Conservation (phyloP, 108 stramenopile genomes). For the Skeletonema potamos region DNA sequence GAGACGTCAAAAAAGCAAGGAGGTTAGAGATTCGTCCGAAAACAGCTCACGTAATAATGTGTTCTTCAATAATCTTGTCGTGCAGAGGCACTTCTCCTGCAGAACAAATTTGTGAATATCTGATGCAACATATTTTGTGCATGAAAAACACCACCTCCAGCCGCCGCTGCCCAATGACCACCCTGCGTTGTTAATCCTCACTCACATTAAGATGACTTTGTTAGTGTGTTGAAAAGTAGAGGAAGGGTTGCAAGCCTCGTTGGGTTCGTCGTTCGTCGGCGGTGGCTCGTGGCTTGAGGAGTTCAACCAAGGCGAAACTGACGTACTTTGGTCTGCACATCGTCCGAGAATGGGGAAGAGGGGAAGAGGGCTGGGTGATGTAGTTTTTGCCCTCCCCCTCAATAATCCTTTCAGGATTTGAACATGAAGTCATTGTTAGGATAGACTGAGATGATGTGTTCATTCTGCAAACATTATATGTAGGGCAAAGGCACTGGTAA, state of each 20-base stretch:
- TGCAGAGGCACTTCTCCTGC: neutral
- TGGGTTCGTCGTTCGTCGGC: neutral
- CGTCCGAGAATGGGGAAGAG: neutral
- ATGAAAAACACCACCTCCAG: neutral
- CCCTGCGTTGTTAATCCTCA: neutral
- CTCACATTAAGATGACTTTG: constrained; percentile 1
- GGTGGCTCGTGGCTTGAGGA: neutral
- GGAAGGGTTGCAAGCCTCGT: neutral
- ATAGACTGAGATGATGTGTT: too few relatives aligned
- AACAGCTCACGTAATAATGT: neutral
- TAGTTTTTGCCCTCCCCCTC: too few relatives aligned
- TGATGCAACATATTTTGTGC: neutral
- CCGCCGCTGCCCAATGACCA: neutral
- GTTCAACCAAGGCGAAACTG: neutral
- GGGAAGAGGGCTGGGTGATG: too few relatives aligned
- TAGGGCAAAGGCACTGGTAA: neutral
- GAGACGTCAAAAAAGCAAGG: neutral
- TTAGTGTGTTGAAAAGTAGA: constrained; percentile 1
- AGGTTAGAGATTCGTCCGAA: neutral
- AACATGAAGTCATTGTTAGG: too few relatives aligned
- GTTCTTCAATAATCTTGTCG: neutral
- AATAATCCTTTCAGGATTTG: too few relatives aligned
- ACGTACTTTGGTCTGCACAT: neutral
- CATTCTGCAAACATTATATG: too few relatives aligned
- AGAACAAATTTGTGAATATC: neutral